These are phyloP conservation scores for Phylloporus sp. DNA, from an alignment of 768 basidiomycete genomes.

Conservation along the genomic window DNA sequence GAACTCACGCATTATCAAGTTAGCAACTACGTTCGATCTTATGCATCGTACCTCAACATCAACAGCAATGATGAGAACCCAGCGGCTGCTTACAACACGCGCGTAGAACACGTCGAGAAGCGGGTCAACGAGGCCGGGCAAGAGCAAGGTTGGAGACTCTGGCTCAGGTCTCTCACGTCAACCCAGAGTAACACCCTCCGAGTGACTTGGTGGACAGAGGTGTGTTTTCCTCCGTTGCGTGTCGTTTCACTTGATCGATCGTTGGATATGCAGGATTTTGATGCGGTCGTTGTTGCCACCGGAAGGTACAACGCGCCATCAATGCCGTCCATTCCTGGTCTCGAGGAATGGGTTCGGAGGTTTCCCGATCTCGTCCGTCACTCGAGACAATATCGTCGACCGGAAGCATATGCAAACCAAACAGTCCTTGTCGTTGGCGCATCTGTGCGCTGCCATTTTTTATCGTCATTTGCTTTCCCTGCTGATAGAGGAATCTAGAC, in stretches of 20 bases:
- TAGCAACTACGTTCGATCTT: constrained; percentile 28
- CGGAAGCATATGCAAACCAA: constrained; percentile 33
- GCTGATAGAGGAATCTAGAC: background rate
- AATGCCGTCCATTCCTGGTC: constrained; percentile 10
- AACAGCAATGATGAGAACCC: constrained; percentile 35
- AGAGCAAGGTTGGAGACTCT: constrained; percentile 14
- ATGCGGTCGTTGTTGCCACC: constrained; percentile 9
- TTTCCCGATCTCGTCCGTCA: constrained; percentile 33
- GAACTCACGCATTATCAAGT: constrained; percentile 34
- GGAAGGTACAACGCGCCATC: constrained; percentile 10
- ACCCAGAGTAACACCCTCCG: constrained; percentile 17
- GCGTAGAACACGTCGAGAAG: constrained; percentile 44
- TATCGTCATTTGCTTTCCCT: background rate
- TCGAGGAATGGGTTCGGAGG: constrained; percentile 8
- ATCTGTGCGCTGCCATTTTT: constrained; percentile 3
- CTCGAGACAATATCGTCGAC: too few species aligned
- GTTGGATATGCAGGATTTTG: constrained; percentile 2
- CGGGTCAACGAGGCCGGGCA: constrained; percentile 15
- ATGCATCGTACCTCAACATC: constrained; percentile 10
- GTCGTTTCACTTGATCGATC: background rate
- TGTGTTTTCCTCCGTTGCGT: background rate
- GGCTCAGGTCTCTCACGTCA: constrained; percentile 5
- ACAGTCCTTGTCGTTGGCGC: constrained; percentile 41
- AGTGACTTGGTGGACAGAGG: constrained; percentile 29
- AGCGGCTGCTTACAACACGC: constrained; percentile 40